These are phyloP conservation scores for Yamadazyma nakazawae DNA, from an alignment of 805 yeast genomes.

Conservation along the genomic window DNA sequence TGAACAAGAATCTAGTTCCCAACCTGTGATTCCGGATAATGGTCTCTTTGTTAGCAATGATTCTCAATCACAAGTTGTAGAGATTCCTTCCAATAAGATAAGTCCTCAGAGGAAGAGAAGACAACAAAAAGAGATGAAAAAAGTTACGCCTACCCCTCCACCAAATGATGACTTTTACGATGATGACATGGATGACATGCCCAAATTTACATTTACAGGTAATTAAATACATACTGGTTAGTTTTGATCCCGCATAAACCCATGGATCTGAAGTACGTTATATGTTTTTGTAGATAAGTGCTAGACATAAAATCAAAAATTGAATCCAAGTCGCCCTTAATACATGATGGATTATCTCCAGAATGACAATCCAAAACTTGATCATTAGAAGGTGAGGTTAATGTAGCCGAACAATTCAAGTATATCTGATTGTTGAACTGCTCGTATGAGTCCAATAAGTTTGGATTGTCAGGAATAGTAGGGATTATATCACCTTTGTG, in stretches of 20 bases:
- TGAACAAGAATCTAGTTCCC: neutral
- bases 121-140: neutral
- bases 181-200: slow-evolving; percentile 31
- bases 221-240: neutral
- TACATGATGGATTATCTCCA: slow-evolving; percentile 28
- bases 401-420: slow-evolving; percentile 27
- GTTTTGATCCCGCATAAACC: slow-evolving; percentile 29
- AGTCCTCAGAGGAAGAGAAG: slow-evolving; percentile 1
- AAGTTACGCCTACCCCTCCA: neutral
- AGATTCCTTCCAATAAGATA: slow-evolving; percentile 2
- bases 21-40: slow-evolving; percentile 4
- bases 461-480: slow-evolving; percentile 26
- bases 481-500: slow-evolving; percentile 26
- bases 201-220: slow-evolving; percentile 30
- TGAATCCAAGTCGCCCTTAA: slow-evolving; percentile 24
- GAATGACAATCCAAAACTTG: slow-evolving; percentile 33
- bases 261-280: slow-evolving; percentile 35
- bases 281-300: slow-evolving; percentile 30
- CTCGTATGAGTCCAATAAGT: slow-evolving; percentile 20
- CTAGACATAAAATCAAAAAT: slow-evolving; percentile 10
- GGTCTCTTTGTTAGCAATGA: slow-evolving; percentile 5
- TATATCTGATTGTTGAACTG: slow-evolving; percentile 40
- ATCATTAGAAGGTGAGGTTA: slow-evolving; percentile 21
- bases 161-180: slow-evolving; percentile 20
- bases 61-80: slow-evolving; percentile 4